Percentiles rank a stretch among this genome's conserved stretches.
Evolutionary conservation across 2,329 filamentous ascomycete species (phyloP).

Genomic region (Epichloe sibirici): DNA sequence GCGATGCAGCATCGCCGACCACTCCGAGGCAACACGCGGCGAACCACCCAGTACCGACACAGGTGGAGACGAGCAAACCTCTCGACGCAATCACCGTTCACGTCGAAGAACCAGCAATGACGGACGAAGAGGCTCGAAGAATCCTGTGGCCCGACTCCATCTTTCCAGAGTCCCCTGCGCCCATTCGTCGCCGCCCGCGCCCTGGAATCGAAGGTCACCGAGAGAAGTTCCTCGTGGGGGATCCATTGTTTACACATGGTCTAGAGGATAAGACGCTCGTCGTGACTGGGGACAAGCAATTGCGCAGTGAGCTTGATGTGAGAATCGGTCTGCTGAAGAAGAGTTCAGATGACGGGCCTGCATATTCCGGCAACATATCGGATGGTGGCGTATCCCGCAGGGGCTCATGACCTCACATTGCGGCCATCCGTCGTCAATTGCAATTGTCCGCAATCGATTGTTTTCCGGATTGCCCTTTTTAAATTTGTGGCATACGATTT

Average conservation of each 20-base stretch:
- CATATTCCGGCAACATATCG: not conserved
- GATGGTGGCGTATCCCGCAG: not conserved
- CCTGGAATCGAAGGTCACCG: constrained; percentile 16
- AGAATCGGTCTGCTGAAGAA: constrained; percentile 15
- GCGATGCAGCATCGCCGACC: constrained; percentile 4
- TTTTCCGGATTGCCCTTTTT: not conserved
- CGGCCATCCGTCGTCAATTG: too few species aligned
- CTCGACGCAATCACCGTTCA: not conserved
- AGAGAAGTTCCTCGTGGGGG: constrained; percentile 29
- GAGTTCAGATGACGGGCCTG: constrained; percentile 1
- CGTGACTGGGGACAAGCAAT: constrained; percentile 21
- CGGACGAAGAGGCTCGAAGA: constrained; percentile 25
- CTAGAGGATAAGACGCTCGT: constrained; percentile 29
- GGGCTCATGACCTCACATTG: not conserved
- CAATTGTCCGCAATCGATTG: too few species aligned
- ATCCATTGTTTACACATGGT: constrained; percentile 18
- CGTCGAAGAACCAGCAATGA: constrained; percentile 22
- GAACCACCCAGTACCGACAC: constrained; percentile 1
- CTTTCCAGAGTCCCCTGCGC: constrained; percentile 6
- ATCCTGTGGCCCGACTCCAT: constrained; percentile 27
- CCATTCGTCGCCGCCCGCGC: not conserved
- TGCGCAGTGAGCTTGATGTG: constrained; percentile 21
- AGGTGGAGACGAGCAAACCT: constrained; percentile 1
- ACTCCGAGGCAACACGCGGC: constrained; percentile 4
- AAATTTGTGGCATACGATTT: not conserved